Conservation (phyloP, 2,329 filamentous ascomycete species). For the Stemphylium beticola region DNA sequence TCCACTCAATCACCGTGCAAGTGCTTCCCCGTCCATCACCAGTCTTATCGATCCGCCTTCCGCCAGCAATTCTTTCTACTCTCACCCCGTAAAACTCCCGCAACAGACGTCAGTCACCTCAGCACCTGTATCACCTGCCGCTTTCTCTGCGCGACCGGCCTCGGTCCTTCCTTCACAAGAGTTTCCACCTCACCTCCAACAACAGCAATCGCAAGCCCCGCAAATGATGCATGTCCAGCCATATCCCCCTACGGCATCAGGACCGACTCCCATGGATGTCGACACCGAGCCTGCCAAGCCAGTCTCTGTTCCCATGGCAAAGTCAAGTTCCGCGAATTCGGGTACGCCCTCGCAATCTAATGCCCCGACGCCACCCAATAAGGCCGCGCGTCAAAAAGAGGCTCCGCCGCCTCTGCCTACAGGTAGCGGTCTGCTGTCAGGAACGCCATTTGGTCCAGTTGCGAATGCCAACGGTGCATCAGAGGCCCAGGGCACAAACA, state of each 20-base stretch:
- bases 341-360: constrained; percentile 54
- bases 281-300: constrained; percentile 41
- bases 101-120: constrained; percentile 48
- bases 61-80: constrained; percentile 47
- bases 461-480: constrained; percentile 53
- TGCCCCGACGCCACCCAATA: constrained; percentile 61
- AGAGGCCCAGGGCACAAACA: constrained; percentile 66
- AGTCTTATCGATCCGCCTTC: constrained; percentile 80
- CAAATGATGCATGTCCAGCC: constrained; percentile 10
- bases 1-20: constrained; percentile 73
- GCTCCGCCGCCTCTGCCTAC: constrained; percentile 63
- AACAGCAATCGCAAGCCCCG: constrained; percentile 19
- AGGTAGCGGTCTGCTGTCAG: constrained; percentile 69
- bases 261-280: constrained; percentile 46
- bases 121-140: constrained; percentile 49
- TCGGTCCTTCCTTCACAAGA: constrained; percentile 41
- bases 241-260: constrained; percentile 21
- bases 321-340: constrained; percentile 40
- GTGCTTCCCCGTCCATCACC: constrained; percentile 88
- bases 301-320: constrained; percentile 41
- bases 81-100: constrained; percentile 41
- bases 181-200: constrained; percentile 24
- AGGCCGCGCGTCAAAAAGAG: constrained; percentile 62
- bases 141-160: constrained; percentile 34
- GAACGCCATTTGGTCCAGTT: constrained; percentile 64